Evolutionary conservation across 2,329 filamentous ascomycete species (phyloP), one percentile per base, ranked within the genome.

Genomic region (Aureobasidium sp.): DNA sequence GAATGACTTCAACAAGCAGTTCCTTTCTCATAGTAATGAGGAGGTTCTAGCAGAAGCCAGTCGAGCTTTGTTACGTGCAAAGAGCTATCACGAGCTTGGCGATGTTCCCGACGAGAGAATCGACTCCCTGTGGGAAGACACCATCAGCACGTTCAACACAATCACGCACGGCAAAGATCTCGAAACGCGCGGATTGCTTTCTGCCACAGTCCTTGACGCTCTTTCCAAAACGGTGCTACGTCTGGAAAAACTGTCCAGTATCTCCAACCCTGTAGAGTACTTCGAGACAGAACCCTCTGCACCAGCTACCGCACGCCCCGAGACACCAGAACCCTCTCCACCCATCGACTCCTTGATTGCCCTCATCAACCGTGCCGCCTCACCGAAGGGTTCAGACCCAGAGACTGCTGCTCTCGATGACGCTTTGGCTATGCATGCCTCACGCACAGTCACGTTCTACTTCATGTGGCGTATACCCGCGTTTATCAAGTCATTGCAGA

Each of bases 1-100:
- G 1, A 91, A 96, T 67, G 92, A 97, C 69, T 91, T 97, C 67
- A 91, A 90, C 73, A 91, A 90, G 62, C 94, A 99, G 68, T 97
- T 99, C 76, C 86, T 89, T 68, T 86, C 91, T n/a, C 94, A 99
- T 70, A 89, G 90, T 47, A 90, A 96, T 69, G 88, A 90, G 68
- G 84, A 84, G 61, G 92, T 97, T 21, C 80, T 99, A 49, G 85
- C 85, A 11, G 92, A 97, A 73, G 93, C 91, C 14, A 88, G 89
- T 32, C 82, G 85, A 27, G 90, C 92, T 5, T 83, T 99, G 41
- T 77, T 96, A 36, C 91, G 95, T 71, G 91, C 93, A 9, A 87
- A 90, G 66, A 87, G 86, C 64, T 93, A 91, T 64, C 91, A 94
- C 64, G 93, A 96, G 70, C 84, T 96, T 37, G 89, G 92, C 66